Conservation (phyloP, 441 rosid species). For the Mallotus repandus region DNA sequence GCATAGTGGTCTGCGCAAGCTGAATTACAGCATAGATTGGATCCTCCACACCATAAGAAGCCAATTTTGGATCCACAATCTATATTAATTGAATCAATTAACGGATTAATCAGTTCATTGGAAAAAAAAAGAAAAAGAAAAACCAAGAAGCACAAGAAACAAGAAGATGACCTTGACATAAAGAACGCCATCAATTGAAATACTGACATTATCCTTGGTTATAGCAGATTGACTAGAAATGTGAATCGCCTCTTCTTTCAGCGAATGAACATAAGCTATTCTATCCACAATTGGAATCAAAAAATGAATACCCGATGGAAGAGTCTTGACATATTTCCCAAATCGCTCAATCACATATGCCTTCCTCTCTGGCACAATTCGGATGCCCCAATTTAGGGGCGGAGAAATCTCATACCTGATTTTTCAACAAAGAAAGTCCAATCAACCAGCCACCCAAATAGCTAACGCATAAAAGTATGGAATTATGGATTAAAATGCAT, state of each 20-base stretch:
- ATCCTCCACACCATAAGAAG: slow-evolving; percentile 93
- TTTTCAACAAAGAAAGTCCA: not conserved
- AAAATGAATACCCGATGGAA: slow-evolving; percentile 82
- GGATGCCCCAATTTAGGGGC: slow-evolving; percentile 79
- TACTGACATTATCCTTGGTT: slow-evolving; percentile 91
- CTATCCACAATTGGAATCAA: slow-evolving; percentile 85
- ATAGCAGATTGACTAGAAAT: slow-evolving; percentile 89
- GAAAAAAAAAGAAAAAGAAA: not conserved
- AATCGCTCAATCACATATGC: slow-evolving; percentile 90
- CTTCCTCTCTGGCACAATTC: slow-evolving; percentile 84
- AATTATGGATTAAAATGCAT: not conserved
- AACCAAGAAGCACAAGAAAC: not conserved
- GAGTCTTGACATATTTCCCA: slow-evolving; percentile 77
- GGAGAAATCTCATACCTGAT: slow-evolving; percentile 53
- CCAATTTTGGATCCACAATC: slow-evolving; percentile 88
- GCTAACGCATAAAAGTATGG: not conserved
- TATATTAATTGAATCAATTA: slow-evolving; percentile 18
- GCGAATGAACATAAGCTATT: slow-evolving; percentile 90
- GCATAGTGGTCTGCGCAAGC: slow-evolving; percentile 96
- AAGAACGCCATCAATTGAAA: slow-evolving; percentile 81
- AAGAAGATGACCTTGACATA: slow-evolving; percentile 62
- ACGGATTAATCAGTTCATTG: not conserved
- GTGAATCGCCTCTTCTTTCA: slow-evolving; percentile 92
- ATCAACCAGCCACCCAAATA: not conserved
- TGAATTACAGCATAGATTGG: slow-evolving; percentile 90